phyloP scores from a whole-genome alignment of 2,329 filamentous ascomycete species.

The Aureobasidium sp. region DNA sequence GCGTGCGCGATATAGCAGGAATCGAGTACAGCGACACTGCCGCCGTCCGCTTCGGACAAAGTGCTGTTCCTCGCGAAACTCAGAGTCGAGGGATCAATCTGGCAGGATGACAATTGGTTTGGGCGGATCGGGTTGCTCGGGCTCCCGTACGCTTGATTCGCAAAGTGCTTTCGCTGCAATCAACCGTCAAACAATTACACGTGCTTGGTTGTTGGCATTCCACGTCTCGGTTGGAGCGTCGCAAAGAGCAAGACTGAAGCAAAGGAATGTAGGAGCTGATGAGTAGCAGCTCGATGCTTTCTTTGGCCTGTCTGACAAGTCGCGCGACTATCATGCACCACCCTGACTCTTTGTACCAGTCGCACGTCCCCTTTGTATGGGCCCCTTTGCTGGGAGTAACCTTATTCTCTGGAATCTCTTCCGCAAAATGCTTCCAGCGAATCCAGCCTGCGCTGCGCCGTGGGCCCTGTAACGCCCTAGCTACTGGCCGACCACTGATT shows the following conservation, averaged over 20 bases:
- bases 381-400: constrained; percentile 7
- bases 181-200: constrained; percentile 1
- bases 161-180: not conserved
- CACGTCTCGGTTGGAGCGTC: not conserved
- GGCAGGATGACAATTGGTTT: not conserved
- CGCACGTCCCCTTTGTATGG: constrained; percentile 3
- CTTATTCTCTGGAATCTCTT: not conserved
- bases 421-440: not conserved
- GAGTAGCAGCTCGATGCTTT: not conserved
- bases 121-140: not conserved
- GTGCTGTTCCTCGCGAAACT: not conserved
- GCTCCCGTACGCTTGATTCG: not conserved
- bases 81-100: not conserved
- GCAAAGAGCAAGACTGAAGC: not conserved
- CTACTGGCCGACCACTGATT: not conserved
- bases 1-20: not conserved
- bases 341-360: not conserved
- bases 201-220: not conserved
- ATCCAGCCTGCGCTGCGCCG: not conserved
- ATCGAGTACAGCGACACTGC: not conserved
- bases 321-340: not conserved
- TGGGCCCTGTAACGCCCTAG: not conserved
- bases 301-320: not conserved
- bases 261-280: constrained; percentile 5
- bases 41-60: not conserved